These are phyloP conservation scores for Hirsutella thompsonii DNA, from an alignment of 2,329 filamentous ascomycete genomes.

Conservation along the genomic window DNA sequence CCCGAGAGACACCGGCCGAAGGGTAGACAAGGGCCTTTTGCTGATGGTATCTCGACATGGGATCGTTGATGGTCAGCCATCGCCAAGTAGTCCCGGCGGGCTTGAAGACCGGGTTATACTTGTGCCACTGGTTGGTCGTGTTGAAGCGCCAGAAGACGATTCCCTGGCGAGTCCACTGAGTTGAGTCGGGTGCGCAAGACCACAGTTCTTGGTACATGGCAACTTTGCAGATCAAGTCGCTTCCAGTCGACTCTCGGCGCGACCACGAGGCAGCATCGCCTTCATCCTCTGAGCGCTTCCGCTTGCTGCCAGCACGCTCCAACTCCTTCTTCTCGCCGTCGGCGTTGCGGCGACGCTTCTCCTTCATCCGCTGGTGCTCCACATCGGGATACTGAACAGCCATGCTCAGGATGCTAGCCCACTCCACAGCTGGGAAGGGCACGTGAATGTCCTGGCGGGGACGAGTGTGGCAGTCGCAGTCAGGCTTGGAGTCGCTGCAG, in stretches of 20 bases:
- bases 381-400: slow-evolving; percentile 38
- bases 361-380: slow-evolving; percentile 23
- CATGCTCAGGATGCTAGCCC: slow-evolving; percentile 45
- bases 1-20: slow-evolving; percentile 18
- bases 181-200: slow-evolving; percentile 34
- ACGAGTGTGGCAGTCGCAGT: slow-evolving; percentile 37
- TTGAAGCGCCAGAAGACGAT: slow-evolving; percentile 53
- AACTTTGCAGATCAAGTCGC: slow-evolving; percentile 45
- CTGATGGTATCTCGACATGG: slow-evolving; percentile 45
- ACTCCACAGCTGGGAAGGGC: slow-evolving; percentile 44
- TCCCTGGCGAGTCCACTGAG: slow-evolving; percentile 41
- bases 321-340: slow-evolving; percentile 22
- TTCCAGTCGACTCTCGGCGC: slow-evolving; percentile 29
- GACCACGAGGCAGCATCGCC: slow-evolving; percentile 26
- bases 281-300: slow-evolving; percentile 26
- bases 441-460: slow-evolving; percentile 38
- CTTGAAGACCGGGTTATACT: slow-evolving; percentile 33
- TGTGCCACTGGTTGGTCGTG: slow-evolving; percentile 37
- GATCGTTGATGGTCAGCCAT: slow-evolving; percentile 48
- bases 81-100: slow-evolving; percentile 45
- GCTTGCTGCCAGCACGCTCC: slow-evolving; percentile 22
- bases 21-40: slow-evolving; percentile 29
- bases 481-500: slow-evolving; percentile 32
- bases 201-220: slow-evolving; percentile 57
- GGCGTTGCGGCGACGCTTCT: slow-evolving; percentile 20